Conservation (phyloP, 192 early-diverging fungal species). For the Linnemannia hyalina region DNA sequence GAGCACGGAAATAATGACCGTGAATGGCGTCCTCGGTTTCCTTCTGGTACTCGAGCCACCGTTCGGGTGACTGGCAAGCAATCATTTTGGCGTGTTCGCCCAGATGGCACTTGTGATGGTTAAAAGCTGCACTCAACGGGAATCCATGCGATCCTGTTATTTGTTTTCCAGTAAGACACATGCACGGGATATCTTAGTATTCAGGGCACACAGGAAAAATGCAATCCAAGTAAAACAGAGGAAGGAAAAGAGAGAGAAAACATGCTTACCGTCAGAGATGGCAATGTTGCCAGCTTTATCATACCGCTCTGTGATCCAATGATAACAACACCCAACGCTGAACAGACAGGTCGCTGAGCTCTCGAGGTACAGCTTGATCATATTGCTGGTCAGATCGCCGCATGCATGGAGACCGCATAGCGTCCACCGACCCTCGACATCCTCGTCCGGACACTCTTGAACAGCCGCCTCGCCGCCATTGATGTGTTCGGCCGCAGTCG, state of each 20-base stretch:
- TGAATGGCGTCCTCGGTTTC: conserved; percentile 70
- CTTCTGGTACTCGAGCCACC: conserved; percentile 75
- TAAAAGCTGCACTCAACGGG: conserved; percentile 55
- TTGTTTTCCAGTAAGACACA: neutral
- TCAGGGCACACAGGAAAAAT: conserved; percentile 27
- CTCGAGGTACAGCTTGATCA: conserved; percentile 75
- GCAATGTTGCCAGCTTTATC: conserved; percentile 43
- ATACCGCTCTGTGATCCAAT: conserved; percentile 74
- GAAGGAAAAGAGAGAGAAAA: neutral
- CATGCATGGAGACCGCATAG: conserved; percentile 89
- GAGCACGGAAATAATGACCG: conserved; percentile 80
- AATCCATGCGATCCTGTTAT: conserved; percentile 46
- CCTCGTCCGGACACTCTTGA: conserved; percentile 6
- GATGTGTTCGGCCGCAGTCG: neutral
- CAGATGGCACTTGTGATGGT: conserved; percentile 50
- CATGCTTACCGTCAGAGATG: conserved; percentile 32
- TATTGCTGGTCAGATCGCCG: conserved; percentile 82
- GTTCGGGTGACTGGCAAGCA: conserved; percentile 84
- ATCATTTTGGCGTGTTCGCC: conserved; percentile 76
- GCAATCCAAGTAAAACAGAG: neutral
- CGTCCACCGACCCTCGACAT: conserved; percentile 65
- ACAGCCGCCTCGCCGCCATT: neutral
- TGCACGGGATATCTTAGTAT: neutral
- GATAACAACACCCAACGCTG: conserved; percentile 90
- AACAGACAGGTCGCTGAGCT: conserved; percentile 69